Evolutionary conservation across 345 rosid species (phyloP).

Genomic region (Camelina neglecta): DNA sequence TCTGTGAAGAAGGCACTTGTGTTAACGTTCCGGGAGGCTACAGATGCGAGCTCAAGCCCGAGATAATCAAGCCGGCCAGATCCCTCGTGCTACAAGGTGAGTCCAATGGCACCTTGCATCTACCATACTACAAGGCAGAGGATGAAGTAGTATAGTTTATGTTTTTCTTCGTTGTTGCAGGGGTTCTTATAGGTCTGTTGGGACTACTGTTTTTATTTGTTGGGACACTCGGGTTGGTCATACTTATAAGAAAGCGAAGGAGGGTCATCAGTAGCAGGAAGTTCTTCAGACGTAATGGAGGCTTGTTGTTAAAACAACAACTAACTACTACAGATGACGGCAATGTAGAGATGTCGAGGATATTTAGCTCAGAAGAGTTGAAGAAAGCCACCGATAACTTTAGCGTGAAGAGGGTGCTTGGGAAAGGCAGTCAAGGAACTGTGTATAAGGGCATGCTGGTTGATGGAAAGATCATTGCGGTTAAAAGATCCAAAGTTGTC

Average conservation of each 20-base stretch:
- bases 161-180: neutral
- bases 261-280: neutral
- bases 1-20: conserved; percentile 18
- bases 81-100: conserved; percentile 24
- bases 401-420: conserved; percentile 23
- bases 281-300: conserved; percentile 41
- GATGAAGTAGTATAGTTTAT: neutral
- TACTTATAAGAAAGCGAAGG: conserved; percentile 10
- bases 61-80: conserved; percentile 1
- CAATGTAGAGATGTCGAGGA: conserved; percentile 17
- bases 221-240: neutral
- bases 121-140: neutral
- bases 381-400: conserved; percentile 38
- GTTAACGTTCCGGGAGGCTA: conserved; percentile 9
- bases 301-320: conserved; percentile 32
- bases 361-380: conserved; percentile 32
- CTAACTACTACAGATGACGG: conserved; percentile 1
- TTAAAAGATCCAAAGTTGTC: conserved; percentile 34
- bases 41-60: neutral
- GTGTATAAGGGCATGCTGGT: conserved; percentile 41
- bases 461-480: conserved; percentile 28
- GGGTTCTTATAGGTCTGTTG: conserved; percentile 24
- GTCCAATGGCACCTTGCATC: conserved; percentile 12
- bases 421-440: conserved; percentile 41
- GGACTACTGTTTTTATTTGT: neutral